These are phyloP conservation scores for Lepidium aucheri DNA, from an alignment of 345 rosid genomes.

Conservation along the genomic window DNA sequence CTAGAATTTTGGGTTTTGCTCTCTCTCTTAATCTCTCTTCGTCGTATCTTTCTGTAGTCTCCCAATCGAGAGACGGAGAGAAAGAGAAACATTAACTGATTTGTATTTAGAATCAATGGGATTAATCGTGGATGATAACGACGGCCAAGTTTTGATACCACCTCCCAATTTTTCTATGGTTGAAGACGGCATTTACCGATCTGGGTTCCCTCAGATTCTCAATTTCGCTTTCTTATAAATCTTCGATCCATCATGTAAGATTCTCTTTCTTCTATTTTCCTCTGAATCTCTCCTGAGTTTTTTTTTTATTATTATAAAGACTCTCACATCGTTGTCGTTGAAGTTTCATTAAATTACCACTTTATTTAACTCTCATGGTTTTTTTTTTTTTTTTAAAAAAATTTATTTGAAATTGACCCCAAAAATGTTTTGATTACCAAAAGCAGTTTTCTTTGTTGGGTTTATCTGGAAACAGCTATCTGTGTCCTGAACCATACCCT, in stretches of 20 bases:
- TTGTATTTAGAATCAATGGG: conserved; percentile 21
- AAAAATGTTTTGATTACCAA: conserved; percentile 7
- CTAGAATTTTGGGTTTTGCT: conserved; percentile 1
- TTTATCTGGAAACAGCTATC: conserved; percentile 42
- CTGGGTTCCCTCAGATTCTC: conserved; percentile 50
- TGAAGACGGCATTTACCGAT: conserved; percentile 73
- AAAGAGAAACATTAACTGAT: neutral
- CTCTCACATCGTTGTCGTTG: conserved; percentile 6
- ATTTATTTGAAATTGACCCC: neutral
- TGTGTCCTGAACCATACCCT: conserved; percentile 82
- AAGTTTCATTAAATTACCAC: neutral
- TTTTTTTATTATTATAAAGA: too few relatives aligned
- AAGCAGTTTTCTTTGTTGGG: neutral
- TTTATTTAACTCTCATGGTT: conserved; percentile 7
- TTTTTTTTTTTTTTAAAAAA: too few relatives aligned
- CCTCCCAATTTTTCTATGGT: conserved; percentile 77
- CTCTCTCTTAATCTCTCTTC: neutral
- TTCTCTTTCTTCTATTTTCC: neutral
- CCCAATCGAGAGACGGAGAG: neutral
- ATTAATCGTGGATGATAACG: conserved; percentile 29
- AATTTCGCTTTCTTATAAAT: conserved; percentile 55
- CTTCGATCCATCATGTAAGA: conserved; percentile 71
- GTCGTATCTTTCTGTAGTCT: neutral
- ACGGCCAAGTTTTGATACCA: conserved; percentile 33
- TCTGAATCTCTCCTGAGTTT: conserved; percentile 11